Evolutionary conservation across 805 yeast genomes (phyloP).

Genomic region (Metschnikowia reukaufii): DNA sequence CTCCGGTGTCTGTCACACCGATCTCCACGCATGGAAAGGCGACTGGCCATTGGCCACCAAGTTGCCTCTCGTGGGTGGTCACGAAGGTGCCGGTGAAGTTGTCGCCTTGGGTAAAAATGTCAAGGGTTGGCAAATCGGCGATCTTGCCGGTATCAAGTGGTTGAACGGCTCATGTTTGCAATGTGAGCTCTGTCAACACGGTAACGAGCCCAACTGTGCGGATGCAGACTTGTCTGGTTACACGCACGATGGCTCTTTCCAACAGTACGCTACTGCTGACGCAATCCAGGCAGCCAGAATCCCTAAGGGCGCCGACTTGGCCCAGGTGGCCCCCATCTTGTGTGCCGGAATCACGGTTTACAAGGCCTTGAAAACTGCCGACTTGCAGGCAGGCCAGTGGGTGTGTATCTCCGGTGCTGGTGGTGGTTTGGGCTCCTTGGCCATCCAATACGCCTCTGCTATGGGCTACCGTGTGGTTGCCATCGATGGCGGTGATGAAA

Average conservation of each 20-base stretch:
- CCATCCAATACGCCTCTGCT: slow-evolving; percentile 73
- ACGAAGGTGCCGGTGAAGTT: slow-evolving; percentile 50
- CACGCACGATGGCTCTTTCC: slow-evolving; percentile 72
- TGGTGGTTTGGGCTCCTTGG: slow-evolving; percentile 78
- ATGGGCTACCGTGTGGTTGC: slow-evolving; percentile 70
- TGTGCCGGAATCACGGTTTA: slow-evolving; percentile 70
- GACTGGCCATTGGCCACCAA: slow-evolving; percentile 48
- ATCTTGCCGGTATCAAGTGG: slow-evolving; percentile 47
- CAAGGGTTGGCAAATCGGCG: slow-evolving; percentile 44
- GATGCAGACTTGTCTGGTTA: slow-evolving; percentile 71
- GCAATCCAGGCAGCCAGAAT: slow-evolving; percentile 63
- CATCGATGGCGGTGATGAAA: slow-evolving; percentile 74
- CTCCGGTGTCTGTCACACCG: slow-evolving; percentile 50
- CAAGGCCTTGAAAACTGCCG: slow-evolving; percentile 65
- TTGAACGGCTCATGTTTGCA: slow-evolving; percentile 45
- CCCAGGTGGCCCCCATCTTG: slow-evolving; percentile 59
- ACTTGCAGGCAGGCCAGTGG: slow-evolving; percentile 64
- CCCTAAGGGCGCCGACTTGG: slow-evolving; percentile 54
- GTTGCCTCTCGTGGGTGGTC: slow-evolving; percentile 49
- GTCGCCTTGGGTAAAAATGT: slow-evolving; percentile 44
- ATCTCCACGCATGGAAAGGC: slow-evolving; percentile 49
- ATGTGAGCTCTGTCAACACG: slow-evolving; percentile 43
- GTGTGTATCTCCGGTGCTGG: slow-evolving; percentile 77
- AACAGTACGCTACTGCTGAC: slow-evolving; percentile 65
- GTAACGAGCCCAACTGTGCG: slow-evolving; percentile 55